phyloP scores from a whole-genome alignment of 2,329 filamentous ascomycete species.

The Arthrobotrys entomopaga region DNA sequence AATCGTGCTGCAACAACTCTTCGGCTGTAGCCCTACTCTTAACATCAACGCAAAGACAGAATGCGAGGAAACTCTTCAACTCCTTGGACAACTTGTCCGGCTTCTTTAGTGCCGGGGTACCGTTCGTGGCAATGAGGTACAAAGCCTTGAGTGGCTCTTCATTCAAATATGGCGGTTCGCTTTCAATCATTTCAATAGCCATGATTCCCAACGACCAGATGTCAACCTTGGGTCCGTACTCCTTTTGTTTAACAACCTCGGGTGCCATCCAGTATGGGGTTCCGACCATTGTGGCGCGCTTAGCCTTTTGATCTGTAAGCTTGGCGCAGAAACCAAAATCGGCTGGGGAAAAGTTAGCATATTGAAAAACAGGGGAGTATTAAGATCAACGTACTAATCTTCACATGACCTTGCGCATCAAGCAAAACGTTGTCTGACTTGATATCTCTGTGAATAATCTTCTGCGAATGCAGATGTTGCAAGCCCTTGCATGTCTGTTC shows the following conservation, averaged over 20 bases:
- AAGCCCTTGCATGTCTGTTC: conserved; percentile 90
- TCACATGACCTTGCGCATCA: conserved; percentile 93
- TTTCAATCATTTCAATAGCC: conserved; percentile 99
- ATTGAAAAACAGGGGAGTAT: not conserved
- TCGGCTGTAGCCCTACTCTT: conserved; percentile 90
- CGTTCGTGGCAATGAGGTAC: conserved; percentile 97
- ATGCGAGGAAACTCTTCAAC: conserved; percentile 94
- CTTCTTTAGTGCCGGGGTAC: conserved; percentile 95
- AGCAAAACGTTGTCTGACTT: conserved; percentile 98
- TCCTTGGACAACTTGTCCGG: conserved; percentile 98
- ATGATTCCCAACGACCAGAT: conserved; percentile 99
- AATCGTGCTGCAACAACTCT: conserved; percentile 90
- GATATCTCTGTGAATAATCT: conserved; percentile 98
- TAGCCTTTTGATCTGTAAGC: conserved; percentile 93
- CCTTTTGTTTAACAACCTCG: conserved; percentile 98
- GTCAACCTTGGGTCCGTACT: conserved; percentile 97
- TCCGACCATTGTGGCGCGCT: conserved; percentile 98
- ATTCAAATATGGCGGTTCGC: conserved; percentile 95
- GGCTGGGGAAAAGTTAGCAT: conserved; percentile 67
- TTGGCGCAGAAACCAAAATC: conserved; percentile 99
- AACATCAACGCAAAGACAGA: conserved; percentile 96
- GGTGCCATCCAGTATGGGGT: conserved; percentile 99
- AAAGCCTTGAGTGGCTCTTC: conserved; percentile 97
- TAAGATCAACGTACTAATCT: conserved; percentile 78
- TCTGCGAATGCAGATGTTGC: conserved; percentile 92